phyloP scores from a whole-genome alignment of 1,284 basidiomycete species.

The Ceratorhiza oryzae-sativae region DNA sequence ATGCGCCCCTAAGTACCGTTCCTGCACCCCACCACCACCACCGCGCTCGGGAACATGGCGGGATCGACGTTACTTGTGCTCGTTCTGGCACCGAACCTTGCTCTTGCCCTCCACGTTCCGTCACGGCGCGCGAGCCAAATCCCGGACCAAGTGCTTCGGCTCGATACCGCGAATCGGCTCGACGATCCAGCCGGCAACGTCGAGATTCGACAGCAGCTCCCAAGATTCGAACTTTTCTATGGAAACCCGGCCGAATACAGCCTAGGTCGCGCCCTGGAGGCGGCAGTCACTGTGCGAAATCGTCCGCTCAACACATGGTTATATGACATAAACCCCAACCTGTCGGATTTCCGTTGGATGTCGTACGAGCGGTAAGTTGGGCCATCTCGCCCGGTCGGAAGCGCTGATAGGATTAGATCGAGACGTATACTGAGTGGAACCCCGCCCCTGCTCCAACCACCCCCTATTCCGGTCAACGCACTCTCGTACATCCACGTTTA shows the following conservation, averaged over 20 bases:
- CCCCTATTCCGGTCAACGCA: background rate
- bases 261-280: conserved; percentile 19
- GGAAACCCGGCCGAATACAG: conserved; percentile 10
- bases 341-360: conserved; percentile 27
- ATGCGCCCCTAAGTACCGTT: too few species aligned
- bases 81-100: too few species aligned
- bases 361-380: background rate
- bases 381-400: background rate
- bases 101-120: too few species aligned
- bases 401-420: background rate
- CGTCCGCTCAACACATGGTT: background rate
- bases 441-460: conserved; percentile 3
- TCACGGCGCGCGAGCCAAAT: too few species aligned
- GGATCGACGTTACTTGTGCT: too few species aligned
- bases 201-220: background rate
- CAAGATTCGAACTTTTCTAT: conserved; percentile 18
- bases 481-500: conserved; percentile 20
- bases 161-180: too few species aligned
- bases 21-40: too few species aligned
- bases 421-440: conserved; percentile 21
- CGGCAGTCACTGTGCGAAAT: background rate
- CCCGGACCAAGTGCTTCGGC: too few species aligned
- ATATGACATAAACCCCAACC: conserved; percentile 11
- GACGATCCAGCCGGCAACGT: background rate
- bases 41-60: too few species aligned